Evolutionary conservation across 1,139 yeast genomes (phyloP).

Genomic region (Nakaseomyces bracarensis): DNA sequence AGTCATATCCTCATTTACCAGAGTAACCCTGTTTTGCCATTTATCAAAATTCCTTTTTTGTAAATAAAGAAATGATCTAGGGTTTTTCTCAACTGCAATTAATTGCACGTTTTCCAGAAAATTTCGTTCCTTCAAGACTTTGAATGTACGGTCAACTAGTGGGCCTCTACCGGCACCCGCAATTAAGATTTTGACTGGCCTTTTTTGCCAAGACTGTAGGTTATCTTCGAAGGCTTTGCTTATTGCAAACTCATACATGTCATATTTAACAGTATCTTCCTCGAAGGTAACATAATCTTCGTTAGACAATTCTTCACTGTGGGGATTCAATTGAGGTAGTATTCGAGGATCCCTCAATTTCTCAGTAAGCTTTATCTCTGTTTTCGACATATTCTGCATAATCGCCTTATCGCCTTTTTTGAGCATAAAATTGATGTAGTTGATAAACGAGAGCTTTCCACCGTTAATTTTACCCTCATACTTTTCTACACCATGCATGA

Average conservation of each 20-base stretch:
- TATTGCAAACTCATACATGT: constrained; percentile 59
- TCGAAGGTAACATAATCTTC: constrained; percentile 63
- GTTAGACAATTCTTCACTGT: constrained; percentile 46
- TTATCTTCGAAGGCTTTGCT: constrained; percentile 45
- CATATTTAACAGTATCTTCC: constrained; percentile 58
- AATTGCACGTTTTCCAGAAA: constrained; percentile 32
- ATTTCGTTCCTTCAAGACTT: constrained; percentile 35
- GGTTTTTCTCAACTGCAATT: constrained; percentile 65
- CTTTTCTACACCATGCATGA: constrained; percentile 42
- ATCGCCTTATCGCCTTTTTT: constrained; percentile 32
- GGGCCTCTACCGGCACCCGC: constrained; percentile 91
- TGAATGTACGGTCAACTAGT: constrained; percentile 46
- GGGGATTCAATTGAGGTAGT: constrained; percentile 63
- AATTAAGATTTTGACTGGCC: constrained; percentile 40
- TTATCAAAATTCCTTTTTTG: constrained; percentile 35
- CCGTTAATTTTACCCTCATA: constrained; percentile 33
- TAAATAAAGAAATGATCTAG: constrained; percentile 47
- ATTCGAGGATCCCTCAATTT: constrained; percentile 16
- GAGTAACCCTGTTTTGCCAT: constrained; percentile 43
- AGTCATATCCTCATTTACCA: constrained; percentile 53
- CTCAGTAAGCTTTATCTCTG: background rate
- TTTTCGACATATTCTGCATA: constrained; percentile 8
- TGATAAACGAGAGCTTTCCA: constrained; percentile 41
- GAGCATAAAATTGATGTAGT: constrained; percentile 46
- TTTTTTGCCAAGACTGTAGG: constrained; percentile 12